phyloP scores from a whole-genome alignment of 768 basidiomycete genomes.

The Auricularia heimuer region DNA sequence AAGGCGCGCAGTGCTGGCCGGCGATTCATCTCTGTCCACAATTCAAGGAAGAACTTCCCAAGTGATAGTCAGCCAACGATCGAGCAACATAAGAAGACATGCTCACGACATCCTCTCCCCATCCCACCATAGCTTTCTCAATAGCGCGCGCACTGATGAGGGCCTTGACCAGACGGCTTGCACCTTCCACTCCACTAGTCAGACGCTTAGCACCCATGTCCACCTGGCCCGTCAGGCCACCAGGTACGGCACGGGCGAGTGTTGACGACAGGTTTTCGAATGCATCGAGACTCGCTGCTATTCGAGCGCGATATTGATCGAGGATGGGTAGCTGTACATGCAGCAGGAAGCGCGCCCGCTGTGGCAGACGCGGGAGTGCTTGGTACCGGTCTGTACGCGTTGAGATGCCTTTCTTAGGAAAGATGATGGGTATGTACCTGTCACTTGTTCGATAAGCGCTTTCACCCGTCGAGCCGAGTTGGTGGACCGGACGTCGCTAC shows the following conservation, averaged over 20 bases:
- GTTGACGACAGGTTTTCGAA: constrained; percentile 87
- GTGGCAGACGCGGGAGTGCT: constrained; percentile 65
- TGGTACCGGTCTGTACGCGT: constrained; percentile 72
- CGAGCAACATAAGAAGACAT: not conserved
- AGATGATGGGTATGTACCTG: constrained; percentile 37
- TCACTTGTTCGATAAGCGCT: constrained; percentile 83
- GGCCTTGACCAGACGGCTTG: constrained; percentile 78
- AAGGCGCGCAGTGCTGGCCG: constrained; percentile 47
- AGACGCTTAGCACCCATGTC: constrained; percentile 47
- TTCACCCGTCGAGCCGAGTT: constrained; percentile 77
- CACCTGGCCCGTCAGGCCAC: constrained; percentile 59
- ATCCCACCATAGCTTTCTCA: constrained; percentile 54
- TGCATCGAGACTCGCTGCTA: constrained; percentile 80
- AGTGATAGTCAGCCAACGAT: not conserved
- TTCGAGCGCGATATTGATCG: constrained; percentile 63
- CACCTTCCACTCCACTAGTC: constrained; percentile 77
- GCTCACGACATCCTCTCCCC: constrained; percentile 86
- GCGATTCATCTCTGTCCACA: constrained; percentile 72
- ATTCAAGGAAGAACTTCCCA: constrained; percentile 78
- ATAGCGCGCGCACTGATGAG: constrained; percentile 73
- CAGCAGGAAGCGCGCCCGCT: constrained; percentile 77
- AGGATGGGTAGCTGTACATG: constrained; percentile 79
- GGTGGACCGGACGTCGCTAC: constrained; percentile 53
- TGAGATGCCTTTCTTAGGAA: too few relatives aligned
- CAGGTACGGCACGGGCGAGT: constrained; percentile 85